Evolutionary conservation across 257 asterid genomes (phyloP).

Genomic region (Capsicum chinense): DNA sequence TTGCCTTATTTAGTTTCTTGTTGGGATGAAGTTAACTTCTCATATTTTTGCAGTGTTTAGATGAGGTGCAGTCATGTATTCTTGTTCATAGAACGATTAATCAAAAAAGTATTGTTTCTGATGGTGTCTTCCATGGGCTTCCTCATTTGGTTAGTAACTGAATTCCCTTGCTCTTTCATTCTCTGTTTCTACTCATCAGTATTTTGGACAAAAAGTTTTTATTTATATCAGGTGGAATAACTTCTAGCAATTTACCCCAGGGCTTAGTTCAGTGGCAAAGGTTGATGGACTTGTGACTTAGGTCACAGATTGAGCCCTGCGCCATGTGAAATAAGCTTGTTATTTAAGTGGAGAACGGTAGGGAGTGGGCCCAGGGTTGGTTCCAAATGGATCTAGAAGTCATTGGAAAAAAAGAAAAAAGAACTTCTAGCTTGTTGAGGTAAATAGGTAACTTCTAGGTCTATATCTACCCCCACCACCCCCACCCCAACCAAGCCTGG

Average conservation of each 20-base stretch:
- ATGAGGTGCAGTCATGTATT: constrained; percentile 93
- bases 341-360: not conserved
- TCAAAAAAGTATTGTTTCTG: constrained; percentile 40
- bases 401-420: not conserved
- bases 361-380: not conserved
- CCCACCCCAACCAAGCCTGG: not conserved
- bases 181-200: not conserved
- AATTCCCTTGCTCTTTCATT: constrained; percentile 28
- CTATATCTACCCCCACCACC: not conserved
- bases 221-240: not conserved
- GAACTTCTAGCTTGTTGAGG: not conserved
- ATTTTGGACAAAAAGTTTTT: not conserved
- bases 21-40: constrained; percentile 27
- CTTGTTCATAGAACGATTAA: constrained; percentile 69
- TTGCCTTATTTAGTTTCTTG: constrained; percentile 12
- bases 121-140: constrained; percentile 45
- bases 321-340: constrained; percentile 1
- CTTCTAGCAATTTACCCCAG: not conserved
- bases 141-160: constrained; percentile 65
- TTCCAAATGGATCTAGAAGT: not conserved
- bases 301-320: not conserved
- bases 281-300: not conserved
- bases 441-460: not conserved
- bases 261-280: not conserved
- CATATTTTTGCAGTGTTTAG: constrained; percentile 63